Evolutionary conservation across 805 yeast species (phyloP).

Genomic region (Candida bentonensis): DNA sequence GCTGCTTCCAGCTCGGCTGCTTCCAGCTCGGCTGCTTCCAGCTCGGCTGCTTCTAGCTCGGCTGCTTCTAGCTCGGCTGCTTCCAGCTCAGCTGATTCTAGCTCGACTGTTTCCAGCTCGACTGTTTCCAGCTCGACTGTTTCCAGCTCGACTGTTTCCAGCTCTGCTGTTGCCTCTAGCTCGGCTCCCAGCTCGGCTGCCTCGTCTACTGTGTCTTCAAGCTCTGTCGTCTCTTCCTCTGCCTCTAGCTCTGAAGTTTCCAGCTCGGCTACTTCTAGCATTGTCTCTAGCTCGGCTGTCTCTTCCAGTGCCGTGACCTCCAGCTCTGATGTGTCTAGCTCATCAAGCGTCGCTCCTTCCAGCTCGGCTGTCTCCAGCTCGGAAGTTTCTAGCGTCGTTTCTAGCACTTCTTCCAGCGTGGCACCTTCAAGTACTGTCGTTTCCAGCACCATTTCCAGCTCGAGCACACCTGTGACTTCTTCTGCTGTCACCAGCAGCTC

Average conservation of each 20-base stretch:
- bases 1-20: slow-evolving; percentile 8
- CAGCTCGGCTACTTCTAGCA: not conserved
- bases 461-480: not conserved
- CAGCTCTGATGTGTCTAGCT: not conserved
- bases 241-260: not conserved
- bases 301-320: not conserved
- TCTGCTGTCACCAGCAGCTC: not conserved
- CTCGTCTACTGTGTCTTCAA: not conserved
- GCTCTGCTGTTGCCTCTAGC: slow-evolving; percentile 1
- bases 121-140: not conserved
- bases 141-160: not conserved
- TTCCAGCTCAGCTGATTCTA: slow-evolving; percentile 1
- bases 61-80: slow-evolving; percentile 5
- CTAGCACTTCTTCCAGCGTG: not conserved
- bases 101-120: not conserved
- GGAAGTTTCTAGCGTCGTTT: not conserved
- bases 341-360: not conserved
- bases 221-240: not conserved
- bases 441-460: not conserved
- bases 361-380: not conserved
- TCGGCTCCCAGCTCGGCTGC: not conserved
- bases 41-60: slow-evolving; percentile 2
- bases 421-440: not conserved
- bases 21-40: slow-evolving; percentile 1
- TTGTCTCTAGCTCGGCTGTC: not conserved